Percentiles rank a stretch among this genome's conserved stretches.
Conservation (phyloP, 495 filamentous ascomycete genomes). For the Talaromyces wortmannii region DNA sequence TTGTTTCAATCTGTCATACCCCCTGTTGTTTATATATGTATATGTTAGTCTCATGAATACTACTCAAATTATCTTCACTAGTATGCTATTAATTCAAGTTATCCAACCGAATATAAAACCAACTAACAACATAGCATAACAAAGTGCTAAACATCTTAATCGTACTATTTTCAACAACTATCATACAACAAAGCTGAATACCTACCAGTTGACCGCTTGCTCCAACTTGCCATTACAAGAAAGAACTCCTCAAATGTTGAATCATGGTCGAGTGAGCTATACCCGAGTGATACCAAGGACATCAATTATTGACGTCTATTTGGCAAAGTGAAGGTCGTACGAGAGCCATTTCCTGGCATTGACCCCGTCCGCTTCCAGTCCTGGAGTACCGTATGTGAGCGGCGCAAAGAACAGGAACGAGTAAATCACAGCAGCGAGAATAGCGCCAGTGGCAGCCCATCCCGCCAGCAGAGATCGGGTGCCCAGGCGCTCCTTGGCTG, state of each 20-base stretch:
- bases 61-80: no score
- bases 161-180: no score
- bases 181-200: no score
- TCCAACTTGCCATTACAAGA: no score
- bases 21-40: background rate
- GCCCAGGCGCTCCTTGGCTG: constrained; percentile 72
- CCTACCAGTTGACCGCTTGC: no score
- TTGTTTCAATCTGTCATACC: background rate
- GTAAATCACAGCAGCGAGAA: constrained; percentile 61
- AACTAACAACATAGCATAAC: no score
- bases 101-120: no score
- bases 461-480: constrained; percentile 67
- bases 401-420: constrained; percentile 92
- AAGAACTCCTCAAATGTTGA: no score
- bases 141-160: no score
- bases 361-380: constrained; percentile 76
- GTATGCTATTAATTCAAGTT: no score
- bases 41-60: background rate
- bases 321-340: constrained; percentile 98
- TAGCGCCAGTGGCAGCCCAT: constrained; percentile 70
- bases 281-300: no score
- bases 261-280: no score
- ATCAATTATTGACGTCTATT: constrained; percentile 47
- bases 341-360: constrained; percentile 87
- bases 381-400: constrained; percentile 90